phyloP scores from a whole-genome alignment of 345 rosid genomes.

The Geranium brycei region DNA sequence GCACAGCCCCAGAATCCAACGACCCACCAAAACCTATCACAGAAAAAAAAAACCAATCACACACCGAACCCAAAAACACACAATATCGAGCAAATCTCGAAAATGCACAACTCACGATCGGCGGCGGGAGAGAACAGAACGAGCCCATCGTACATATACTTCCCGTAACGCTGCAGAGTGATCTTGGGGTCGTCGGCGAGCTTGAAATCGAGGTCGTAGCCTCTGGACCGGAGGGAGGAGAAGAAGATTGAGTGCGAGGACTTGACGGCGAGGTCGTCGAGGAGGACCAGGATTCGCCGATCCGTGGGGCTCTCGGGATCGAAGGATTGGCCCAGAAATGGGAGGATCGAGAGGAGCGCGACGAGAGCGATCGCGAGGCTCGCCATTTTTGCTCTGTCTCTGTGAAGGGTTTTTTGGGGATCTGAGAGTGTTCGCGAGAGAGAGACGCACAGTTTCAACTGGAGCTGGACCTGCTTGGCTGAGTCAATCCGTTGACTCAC shows the following conservation, averaged over 20 bases:
- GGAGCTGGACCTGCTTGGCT: too few species aligned
- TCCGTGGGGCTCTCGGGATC: slow-evolving; percentile 34
- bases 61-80: too few species aligned
- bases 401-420: too few species aligned
- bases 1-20: slow-evolving; percentile 37
- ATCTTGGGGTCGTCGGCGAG: slow-evolving; percentile 53
- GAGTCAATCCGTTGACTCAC: too few species aligned
- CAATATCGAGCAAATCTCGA: too few species aligned
- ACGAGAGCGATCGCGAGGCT: slow-evolving; percentile 6
- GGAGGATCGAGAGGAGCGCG: slow-evolving; percentile 11
- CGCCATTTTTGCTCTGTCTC: too few species aligned
- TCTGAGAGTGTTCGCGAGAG: too few species aligned
- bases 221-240: slow-evolving; percentile 43
- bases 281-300: slow-evolving; percentile 43
- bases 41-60: background rate
- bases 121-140: slow-evolving; percentile 44
- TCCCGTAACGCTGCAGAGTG: slow-evolving; percentile 50
- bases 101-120: slow-evolving; percentile 24
- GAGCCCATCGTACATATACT: slow-evolving; percentile 51
- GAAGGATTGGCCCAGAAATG: slow-evolving; percentile 31
- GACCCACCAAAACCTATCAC: slow-evolving; percentile 50
- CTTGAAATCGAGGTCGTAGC: slow-evolving; percentile 63
- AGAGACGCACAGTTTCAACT: too few species aligned
- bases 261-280: slow-evolving; percentile 50
- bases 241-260: slow-evolving; percentile 67